phyloP scores from a whole-genome alignment of 805 yeast genomes.

The Ogataea polymorpha region DNA sequence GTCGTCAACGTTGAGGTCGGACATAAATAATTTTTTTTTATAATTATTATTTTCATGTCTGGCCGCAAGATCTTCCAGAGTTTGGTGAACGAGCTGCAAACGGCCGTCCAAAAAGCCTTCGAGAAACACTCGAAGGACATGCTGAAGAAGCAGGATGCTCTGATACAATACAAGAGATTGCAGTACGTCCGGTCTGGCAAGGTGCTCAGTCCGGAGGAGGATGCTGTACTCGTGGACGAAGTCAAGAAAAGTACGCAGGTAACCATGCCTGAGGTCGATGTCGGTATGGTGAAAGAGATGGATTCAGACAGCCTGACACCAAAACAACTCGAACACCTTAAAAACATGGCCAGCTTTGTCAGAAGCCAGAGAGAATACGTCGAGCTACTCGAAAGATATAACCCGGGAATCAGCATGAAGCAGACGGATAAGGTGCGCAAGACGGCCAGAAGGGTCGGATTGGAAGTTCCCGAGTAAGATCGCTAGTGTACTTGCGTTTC shows the following conservation, averaged over 20 bases:
- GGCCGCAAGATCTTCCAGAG: slow-evolving; percentile 25
- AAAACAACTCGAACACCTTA: slow-evolving; percentile 39
- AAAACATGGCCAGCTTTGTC: slow-evolving; percentile 62
- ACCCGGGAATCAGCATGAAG: slow-evolving; percentile 75
- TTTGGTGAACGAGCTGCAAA: slow-evolving; percentile 40
- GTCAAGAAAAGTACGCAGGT: slow-evolving; percentile 34
- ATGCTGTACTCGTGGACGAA: slow-evolving; percentile 34
- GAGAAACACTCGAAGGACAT: slow-evolving; percentile 39
- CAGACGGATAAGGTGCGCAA: slow-evolving; percentile 74
- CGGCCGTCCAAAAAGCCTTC: slow-evolving; percentile 36
- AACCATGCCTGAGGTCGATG: slow-evolving; percentile 26
- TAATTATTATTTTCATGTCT: slow-evolving; percentile 17
- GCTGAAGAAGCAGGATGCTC: slow-evolving; percentile 42
- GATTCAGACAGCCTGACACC: slow-evolving; percentile 22
- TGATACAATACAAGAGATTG: slow-evolving; percentile 46
- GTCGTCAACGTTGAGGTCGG: slow-evolving; percentile 7
- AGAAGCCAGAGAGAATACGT: slow-evolving; percentile 73
- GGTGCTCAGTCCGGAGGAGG: slow-evolving; percentile 28
- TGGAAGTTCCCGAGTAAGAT: slow-evolving; percentile 52
- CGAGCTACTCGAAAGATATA: slow-evolving; percentile 78
- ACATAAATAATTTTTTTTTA: not conserved
- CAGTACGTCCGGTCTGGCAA: slow-evolving; percentile 41
- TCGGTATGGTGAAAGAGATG: slow-evolving; percentile 26
- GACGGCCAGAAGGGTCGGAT: slow-evolving; percentile 89
- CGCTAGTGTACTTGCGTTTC: not conserved